Evolutionary conservation across 1,284 basidiomycete genomes (phyloP).

Genomic region (Neolentinus lepideus): DNA sequence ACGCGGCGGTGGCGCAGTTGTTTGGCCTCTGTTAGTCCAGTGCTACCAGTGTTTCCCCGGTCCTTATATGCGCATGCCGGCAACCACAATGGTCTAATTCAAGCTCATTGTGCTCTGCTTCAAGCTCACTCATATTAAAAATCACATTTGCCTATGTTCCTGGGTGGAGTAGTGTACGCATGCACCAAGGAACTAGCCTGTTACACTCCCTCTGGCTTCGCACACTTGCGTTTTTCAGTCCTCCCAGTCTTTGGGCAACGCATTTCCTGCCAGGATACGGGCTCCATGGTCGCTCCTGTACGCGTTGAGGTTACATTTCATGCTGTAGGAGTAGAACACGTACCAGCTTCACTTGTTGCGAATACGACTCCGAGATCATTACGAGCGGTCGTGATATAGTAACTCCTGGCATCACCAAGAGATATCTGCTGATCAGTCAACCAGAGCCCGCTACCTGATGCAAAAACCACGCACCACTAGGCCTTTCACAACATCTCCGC

Average conservation of each 20-base stretch:
- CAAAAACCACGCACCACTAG: constrained; percentile 63
- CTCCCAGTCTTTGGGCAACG: constrained; percentile 77
- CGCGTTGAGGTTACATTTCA: neutral
- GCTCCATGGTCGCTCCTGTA: constrained; percentile 71
- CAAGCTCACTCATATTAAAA: neutral
- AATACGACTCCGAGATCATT: constrained; percentile 93
- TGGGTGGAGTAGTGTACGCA: neutral
- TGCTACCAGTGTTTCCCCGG: neutral
- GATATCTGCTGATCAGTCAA: constrained; percentile 56
- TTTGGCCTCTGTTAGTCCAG: neutral
- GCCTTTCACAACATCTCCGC: constrained; percentile 93
- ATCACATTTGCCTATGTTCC: neutral
- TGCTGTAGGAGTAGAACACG: constrained; percentile 11
- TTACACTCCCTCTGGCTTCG: constrained; percentile 70
- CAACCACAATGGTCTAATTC: neutral
- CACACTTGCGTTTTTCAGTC: constrained; percentile 83
- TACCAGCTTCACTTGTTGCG: constrained; percentile 77
- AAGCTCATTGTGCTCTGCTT: constrained; percentile 1
- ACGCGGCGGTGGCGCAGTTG: neutral
- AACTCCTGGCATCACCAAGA: constrained; percentile 87
- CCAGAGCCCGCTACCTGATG: neutral
- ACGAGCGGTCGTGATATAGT: constrained; percentile 90
- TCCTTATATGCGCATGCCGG: neutral
- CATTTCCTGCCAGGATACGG: constrained; percentile 91
- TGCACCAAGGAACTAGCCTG: neutral